Base-by-base conservation (phyloP, 1,284 basidiomycete genomes). In the Moesziomyces sp. region DNA sequence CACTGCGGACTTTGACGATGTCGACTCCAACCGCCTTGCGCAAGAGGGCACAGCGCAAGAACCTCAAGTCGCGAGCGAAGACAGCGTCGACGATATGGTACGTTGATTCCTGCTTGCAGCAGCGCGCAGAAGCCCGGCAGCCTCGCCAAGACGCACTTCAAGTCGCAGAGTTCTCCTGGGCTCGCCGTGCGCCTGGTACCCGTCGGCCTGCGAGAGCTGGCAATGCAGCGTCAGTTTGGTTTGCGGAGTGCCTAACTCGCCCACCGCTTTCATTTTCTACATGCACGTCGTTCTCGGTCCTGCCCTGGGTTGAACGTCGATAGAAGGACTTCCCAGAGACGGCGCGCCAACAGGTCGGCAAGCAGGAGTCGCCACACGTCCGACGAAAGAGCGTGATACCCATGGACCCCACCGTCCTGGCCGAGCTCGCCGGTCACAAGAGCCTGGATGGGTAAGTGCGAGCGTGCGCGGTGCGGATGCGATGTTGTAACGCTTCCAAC, bases 341-440 rank as follows among this genome's bases (percentile, higher is more conserved):
- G 43, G 58, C 71, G 24, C 56, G 77, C 52, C 66, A 74, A 35
- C 62, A 73, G 28, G 66, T 76, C 43, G 58, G 63, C 52, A 71
- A 64, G 52, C 53, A 61, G 40, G 70, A 78, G 52, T 71, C 70
- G 42, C 77, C 77, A 8, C 78, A 80, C 62, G 74, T 80, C 5
- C 53, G 78, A 49, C 63, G 85, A 46, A 85, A 85, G 72, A 83
- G 80, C 34, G 84, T 84, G 19, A 85, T 85, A 53, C 85, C 85
- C 28, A 80, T 85, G 65, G 84, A 85, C 58, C 81, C 84, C 10
- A 77, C 78, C 18, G 83, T 85, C 16, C 66, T 85, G 50, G 77
- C 78, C 53, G 85, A 85, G 67, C 71, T 85, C 44, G 77, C 81
- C 5, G 76, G 78, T n/a, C 84, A 85, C 71, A 84, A 84, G 65